Evolutionary conservation across 192 early-diverging fungal species (phyloP).

Genomic region (Entrophospora sp.): DNA sequence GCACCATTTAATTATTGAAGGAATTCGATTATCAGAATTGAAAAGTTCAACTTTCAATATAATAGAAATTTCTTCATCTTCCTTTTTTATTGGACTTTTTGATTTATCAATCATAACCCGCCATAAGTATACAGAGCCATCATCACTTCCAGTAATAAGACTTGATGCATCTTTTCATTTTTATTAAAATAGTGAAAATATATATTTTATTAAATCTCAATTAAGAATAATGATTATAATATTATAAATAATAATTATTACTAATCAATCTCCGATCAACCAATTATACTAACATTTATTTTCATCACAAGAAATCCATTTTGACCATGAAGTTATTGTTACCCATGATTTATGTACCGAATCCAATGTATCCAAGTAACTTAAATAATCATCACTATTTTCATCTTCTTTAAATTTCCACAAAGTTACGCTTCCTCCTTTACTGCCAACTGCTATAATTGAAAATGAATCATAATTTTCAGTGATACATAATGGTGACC

Average conservation of each 20-base stretch:
- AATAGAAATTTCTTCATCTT: background rate
- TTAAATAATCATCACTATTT: background rate
- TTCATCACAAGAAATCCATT: background rate
- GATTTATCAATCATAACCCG: background rate
- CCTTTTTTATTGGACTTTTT: background rate
- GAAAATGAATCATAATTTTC: background rate
- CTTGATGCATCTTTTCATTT: background rate
- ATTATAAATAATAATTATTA: background rate
- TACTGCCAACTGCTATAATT: slow-evolving; percentile 16
- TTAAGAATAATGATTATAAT: background rate
- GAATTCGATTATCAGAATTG: background rate
- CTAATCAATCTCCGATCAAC: background rate
- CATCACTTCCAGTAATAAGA: slow-evolving; percentile 8
- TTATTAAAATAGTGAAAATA: background rate
- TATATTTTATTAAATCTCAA: background rate
- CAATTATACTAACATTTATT: slow-evolving; percentile 9
- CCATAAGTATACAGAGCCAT: slow-evolving; percentile 15
- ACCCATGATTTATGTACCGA: slow-evolving; percentile 14
- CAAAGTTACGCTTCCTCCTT: slow-evolving; percentile 15
- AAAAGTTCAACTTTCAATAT: background rate
- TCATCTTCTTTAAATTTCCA: slow-evolving; percentile 1
- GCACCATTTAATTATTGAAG: slow-evolving; percentile 14
- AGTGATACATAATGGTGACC: slow-evolving; percentile 13
- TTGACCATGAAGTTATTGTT: background rate
- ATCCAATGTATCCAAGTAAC: background rate